Evolutionary conservation across 2,329 filamentous ascomycete genomes (phyloP), one percentile per base, ranked within the genome.

Genomic region (Curvularia verruculosa): DNA sequence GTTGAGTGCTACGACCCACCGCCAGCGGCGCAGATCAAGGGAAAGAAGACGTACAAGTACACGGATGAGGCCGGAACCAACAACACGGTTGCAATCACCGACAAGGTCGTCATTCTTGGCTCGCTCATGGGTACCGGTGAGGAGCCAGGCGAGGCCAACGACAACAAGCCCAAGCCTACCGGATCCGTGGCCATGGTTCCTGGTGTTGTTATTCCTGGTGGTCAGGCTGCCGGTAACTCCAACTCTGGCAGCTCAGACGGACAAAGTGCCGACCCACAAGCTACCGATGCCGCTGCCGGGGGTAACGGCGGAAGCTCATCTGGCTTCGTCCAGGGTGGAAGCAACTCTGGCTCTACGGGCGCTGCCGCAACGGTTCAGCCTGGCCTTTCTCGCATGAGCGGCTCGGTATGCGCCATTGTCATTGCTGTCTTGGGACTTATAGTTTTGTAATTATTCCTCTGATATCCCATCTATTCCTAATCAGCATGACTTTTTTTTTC

Each of bases 1-100:
- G 87, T 98, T 34, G 80, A 92, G 65, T 99, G 95, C 87, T 98
- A 90, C 82, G 84, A 93, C 66, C 87, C 91, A 3, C 95, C 94
- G 28, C 83, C 85, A 21, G 89, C 87, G 77, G 85, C 83, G 52
- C 85, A 86, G 63, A 84, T 81, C 65, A 75, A 78, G 47, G 87
- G 86, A 59, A 75, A 74, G 66, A 83, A 82, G 61, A 88, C 88
- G 23, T 99, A 98, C 83, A 85, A 87, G 64, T 96, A 90, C 82
- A 88, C 84, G 60, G 81, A 85, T 69, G 51, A 75, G 21, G 76
- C 77, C 0, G 90, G 84, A 54, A 89, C 89, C 56, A 94, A 96
- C 79, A 80, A 89, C 76, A 75, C 91, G 1, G 84, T 98, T 56
- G 79, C 87, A 50, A 88, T 96, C 71, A 88, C 89, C 64, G 80